Percentiles rank a stretch among this genome's conserved stretches.
These are phyloP conservation scores for Phytophthora aleatoria DNA, from an alignment of 352 stramenopile species.

Conservation along the genomic window DNA sequence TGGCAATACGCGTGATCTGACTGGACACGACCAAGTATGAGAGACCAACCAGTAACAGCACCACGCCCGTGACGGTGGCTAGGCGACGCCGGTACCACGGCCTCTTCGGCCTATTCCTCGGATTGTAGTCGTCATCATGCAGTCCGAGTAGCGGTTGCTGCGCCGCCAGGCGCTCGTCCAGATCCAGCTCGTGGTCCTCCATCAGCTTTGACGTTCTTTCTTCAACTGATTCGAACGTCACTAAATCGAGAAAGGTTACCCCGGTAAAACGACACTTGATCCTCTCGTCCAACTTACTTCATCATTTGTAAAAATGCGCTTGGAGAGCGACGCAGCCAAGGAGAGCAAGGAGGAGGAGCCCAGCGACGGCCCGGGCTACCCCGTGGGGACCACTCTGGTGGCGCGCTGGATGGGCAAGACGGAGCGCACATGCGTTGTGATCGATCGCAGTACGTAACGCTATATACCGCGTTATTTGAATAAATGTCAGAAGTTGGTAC, in stretches of 20 bases:
- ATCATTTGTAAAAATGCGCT: conserved; percentile 28
- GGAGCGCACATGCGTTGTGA: conserved; percentile 83
- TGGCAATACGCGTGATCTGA: conserved; percentile 61
- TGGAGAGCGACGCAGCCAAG: conserved; percentile 11
- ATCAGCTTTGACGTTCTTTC: conserved; percentile 10
- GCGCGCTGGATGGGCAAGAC: conserved; percentile 78
- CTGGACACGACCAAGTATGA: conserved; percentile 51
- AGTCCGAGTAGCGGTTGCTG: conserved; percentile 38
- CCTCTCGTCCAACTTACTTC: not conserved
- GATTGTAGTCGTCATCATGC: conserved; percentile 10
- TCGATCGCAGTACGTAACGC: conserved; percentile 67
- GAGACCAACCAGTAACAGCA: conserved; percentile 37
- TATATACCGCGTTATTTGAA: not conserved
- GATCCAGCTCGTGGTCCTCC: conserved; percentile 24
- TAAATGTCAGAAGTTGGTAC: conserved; percentile 21
- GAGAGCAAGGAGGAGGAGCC: conserved; percentile 22
- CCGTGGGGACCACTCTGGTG: conserved; percentile 65
- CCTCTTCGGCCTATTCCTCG: conserved; percentile 1
- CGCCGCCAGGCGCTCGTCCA: conserved; percentile 33
- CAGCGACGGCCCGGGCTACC: conserved; percentile 41
- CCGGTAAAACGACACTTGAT: not conserved
- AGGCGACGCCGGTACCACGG: conserved; percentile 36
- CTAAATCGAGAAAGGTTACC: not conserved
- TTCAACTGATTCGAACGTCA: conserved; percentile 13
- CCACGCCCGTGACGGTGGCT: conserved; percentile 9